Evolutionary conservation across 805 yeast species (phyloP).

Genomic region (Candida stauntonica): DNA sequence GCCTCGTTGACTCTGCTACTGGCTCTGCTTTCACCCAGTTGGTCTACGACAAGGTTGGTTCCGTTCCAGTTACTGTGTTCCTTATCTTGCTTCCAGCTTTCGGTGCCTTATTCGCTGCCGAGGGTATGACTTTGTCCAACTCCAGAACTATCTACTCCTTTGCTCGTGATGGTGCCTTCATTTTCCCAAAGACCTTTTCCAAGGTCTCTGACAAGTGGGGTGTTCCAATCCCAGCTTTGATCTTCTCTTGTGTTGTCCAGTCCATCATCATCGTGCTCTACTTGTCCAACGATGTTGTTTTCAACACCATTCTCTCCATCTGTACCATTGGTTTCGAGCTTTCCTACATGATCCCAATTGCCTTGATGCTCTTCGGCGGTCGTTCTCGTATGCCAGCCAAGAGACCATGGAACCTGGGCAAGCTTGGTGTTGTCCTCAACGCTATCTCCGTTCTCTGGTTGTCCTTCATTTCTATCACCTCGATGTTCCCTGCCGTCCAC

Average conservation of each 20-base stretch:
- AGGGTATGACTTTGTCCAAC: constrained; percentile 30
- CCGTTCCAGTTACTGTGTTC: constrained; percentile 28
- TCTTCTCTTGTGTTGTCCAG: constrained; percentile 25
- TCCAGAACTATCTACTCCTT: constrained; percentile 33
- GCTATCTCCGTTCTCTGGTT: constrained; percentile 22
- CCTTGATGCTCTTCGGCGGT: constrained; percentile 25
- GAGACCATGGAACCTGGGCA: constrained; percentile 27
- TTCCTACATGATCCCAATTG: constrained; percentile 31
- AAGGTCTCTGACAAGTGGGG: constrained; percentile 24
- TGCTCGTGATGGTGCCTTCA: constrained; percentile 33
- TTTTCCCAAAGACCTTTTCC: constrained; percentile 29
- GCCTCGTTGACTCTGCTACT: constrained; percentile 18
- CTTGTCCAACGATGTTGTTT: constrained; percentile 29
- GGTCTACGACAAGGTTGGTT: constrained; percentile 25
- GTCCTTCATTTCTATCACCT: constrained; percentile 22
- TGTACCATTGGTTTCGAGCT: constrained; percentile 30
- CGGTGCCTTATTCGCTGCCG: constrained; percentile 25
- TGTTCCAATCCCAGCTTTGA: constrained; percentile 28
- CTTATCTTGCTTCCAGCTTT: constrained; percentile 24
- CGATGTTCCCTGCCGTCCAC: constrained; percentile 24
- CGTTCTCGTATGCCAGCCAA: constrained; percentile 19
- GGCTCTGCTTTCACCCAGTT: constrained; percentile 28
- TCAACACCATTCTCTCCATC: constrained; percentile 32
- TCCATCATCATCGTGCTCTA: constrained; percentile 29
- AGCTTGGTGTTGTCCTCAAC: constrained; percentile 20